Base-by-base conservation (phyloP, 2,329 filamentous ascomycete genomes). In the Metarhizium album region DNA sequence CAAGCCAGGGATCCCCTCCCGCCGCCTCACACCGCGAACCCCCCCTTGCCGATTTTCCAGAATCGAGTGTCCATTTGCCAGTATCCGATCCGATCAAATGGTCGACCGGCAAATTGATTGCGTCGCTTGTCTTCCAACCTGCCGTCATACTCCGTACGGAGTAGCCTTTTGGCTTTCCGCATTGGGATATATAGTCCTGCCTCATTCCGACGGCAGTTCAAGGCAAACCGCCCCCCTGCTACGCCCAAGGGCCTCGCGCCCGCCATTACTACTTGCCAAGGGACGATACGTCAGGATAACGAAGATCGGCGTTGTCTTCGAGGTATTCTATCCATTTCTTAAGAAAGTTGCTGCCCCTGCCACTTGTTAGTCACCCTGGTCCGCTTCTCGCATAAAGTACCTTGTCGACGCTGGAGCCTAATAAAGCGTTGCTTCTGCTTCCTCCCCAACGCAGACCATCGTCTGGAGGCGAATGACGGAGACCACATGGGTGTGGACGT, bases 271-370 rank as follows among this genome's bases (percentile, higher is more conserved):
- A 52, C 22, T 42, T 48, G 13, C 14, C 27, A 16, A 76, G 55
- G 13, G 65, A 66, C 6, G 72, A 66, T 38, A 82, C 62, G 63
- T 93, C 86, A 3, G 91, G 89, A 68, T 96, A 97, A 62, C 93
- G 76, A 58, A 97, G 70, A 70, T 97, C 91, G 7, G 90, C 86
- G 60, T 95, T 74, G 56, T 95, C 88, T 67, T 97, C 91, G 29
- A 97, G 74, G 65, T 86, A 91, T 9, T 76, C 79, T 87, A 96
- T 95, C 93, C 91, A 97, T 54, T 76, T 76, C 67, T 88, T 90
- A 54, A 97, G 75, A 64, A 95, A 97, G 52, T 75, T 75, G 67
- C 87, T 90, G 23, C 90, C 90, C 68, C 88, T 95, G 60, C 42
- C 51, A 47, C 45, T 8, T 8, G 20, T n/a, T n/a, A 13, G 18